These are phyloP conservation scores for Fraxinus pennsylvanica DNA, from an alignment of 257 asterid genomes.

Conservation along the genomic window DNA sequence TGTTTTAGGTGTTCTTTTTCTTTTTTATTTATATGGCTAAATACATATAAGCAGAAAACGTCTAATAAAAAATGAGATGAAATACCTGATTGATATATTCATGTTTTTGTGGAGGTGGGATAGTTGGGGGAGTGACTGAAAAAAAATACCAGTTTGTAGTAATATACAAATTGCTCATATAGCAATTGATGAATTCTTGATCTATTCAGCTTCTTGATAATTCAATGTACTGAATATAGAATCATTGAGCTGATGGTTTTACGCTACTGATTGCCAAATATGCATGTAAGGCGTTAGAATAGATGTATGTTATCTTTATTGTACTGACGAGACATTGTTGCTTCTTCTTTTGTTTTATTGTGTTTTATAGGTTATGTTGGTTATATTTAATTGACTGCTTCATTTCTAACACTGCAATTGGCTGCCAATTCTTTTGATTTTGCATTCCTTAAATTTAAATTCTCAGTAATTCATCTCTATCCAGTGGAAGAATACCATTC, in stretches of 20 bases:
- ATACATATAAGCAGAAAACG: not conserved
- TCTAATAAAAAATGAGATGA: not conserved
- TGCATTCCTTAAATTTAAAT: not conserved
- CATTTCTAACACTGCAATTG: not conserved
- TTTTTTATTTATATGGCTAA: not conserved
- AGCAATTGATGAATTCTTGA: not conserved
- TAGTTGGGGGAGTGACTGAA: not conserved
- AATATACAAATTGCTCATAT: not conserved
- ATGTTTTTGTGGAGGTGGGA: not conserved
- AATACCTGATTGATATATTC: not conserved
- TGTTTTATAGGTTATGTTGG: not conserved
- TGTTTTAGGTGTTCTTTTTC: not conserved
- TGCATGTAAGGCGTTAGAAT: not conserved
- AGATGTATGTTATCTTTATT: not conserved
- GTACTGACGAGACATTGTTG: not conserved
- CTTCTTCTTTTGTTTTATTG: not conserved
- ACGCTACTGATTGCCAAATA: not conserved
- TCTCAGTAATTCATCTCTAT: not conserved
- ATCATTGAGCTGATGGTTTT: not conserved
- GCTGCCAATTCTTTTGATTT: not conserved
- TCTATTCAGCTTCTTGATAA: not conserved
- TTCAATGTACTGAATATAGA: not conserved
- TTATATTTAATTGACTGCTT: not conserved
- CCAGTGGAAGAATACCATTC: not conserved
- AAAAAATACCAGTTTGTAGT: not conserved